Evolutionary conservation across 257 asterid genomes (phyloP), one percentile per base, ranked within the genome.

Genomic region (Verbascum thapsus): DNA sequence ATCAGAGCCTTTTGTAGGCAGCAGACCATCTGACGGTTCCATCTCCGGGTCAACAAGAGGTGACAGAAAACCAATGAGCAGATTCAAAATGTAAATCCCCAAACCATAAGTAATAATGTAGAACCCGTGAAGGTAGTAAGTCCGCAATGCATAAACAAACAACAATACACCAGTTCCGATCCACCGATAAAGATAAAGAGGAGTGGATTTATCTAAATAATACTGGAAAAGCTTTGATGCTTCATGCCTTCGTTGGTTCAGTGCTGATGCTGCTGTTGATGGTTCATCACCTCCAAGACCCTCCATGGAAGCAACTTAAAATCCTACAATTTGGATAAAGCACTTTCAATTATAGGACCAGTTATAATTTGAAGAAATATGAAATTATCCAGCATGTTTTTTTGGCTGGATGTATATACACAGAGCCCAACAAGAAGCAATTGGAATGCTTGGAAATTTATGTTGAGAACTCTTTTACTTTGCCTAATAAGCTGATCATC

Each of bases 41-140:
- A 78, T 10, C 68, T 80, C 85, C 0, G 86, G 88, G 63, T 85
- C 92, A 74, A 75, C 92, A 52, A 82, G 92, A 35, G 92, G 92
- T 32, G 92, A 85, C 57, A 85, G 68, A 71, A 85, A 85, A 19
- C 92, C 92, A 20, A 85, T 85, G 53, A 85, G 84, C 74, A 85
- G 67, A 67, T 82, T 85, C 49, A 85, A 80, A 67, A 85, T 40
- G 53, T 85, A 85, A 67, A 85, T 85, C 39, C 88, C 92, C 78
- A 85, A 62, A 42, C 86, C 92, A 57, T 85, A 85, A 64, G 78
- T 70, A 22, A 85, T 78, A 60, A 85, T 76, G 71, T 85, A 85
- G 76, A 85, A 85, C 26, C 92, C 92, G 61, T 85, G 88, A 63
- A 80, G 35, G 49, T 73, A 75, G 63, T 69, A 85, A 40, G 77